Evolutionary conservation across 2,329 filamentous ascomycete species (phyloP), one percentile per base, ranked within the genome.

Genomic region (Apiospora pterosperma): DNA sequence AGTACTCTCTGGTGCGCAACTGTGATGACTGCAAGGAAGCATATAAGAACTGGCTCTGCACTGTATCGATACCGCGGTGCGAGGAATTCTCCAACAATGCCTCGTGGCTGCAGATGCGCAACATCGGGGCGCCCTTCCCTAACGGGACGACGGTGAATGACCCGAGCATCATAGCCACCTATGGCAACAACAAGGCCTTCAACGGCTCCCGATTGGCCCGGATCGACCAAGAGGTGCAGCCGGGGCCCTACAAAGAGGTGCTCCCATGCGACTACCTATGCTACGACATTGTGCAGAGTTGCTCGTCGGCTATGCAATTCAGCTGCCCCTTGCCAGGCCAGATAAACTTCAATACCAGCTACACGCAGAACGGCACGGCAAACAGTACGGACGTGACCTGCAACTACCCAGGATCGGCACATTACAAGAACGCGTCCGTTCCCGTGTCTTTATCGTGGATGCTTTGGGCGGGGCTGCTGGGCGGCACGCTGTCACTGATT

Each of bases 1-100:
- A 87, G 68, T 99, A 97, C 79, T 97, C 93, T 1, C 87, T 98
- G 16, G 91, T 88, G 1, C 87, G 89, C 48, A 86, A 78, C 69
- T 99, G 96, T 81, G 77, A 81, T 52, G 86, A 96, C 76, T 99
- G 96, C 78, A 86, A 82, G 19, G 73, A 75, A 0, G 92, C 93
- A 10, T 99, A 99, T 84, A 97, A 96, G 76, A 84, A 89, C 73
- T 99, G 96, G 96, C 88, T 99, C 23, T 99, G 96, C 80, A 91
- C 92, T 28, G 93, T 98, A 34, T 91, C 89, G 19, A 96, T 99
- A 67, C 96, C 96, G 1, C 91, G 94, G 36, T 99, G 96, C 80
- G 90, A 92, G 73, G 95, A 97, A 78, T 96, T 92, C 71, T 86
- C 84, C 1, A 80, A 82, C 16, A 62, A 81, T 1, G 76, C 82